These are phyloP conservation scores for Globisporangium polare DNA, from an alignment of 352 stramenopile species.

Conservation along the genomic window DNA sequence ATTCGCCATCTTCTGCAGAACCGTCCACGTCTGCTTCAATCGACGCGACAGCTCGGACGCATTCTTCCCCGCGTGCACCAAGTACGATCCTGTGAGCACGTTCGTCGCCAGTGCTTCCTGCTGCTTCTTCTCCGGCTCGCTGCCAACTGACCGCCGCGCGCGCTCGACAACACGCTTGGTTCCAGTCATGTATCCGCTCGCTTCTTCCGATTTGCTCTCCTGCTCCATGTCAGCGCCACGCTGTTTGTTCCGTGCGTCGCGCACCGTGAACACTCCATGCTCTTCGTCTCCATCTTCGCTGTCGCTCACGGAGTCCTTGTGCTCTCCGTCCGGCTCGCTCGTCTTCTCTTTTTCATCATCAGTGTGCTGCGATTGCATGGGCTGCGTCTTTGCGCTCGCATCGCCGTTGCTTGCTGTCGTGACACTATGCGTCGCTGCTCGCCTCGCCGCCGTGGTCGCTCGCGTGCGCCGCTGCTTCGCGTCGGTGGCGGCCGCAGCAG, in stretches of 20 bases:
- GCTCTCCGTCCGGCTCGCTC: not conserved
- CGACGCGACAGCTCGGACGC: conserved; percentile 38
- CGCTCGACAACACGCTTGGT: not conserved
- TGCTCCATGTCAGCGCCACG: not conserved
- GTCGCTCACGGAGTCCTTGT: not conserved
- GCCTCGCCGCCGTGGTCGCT: conserved; percentile 11
- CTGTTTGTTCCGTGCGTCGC: not conserved
- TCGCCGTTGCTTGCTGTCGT: not conserved
- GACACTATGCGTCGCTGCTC: not conserved
- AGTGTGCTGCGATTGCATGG: not conserved
- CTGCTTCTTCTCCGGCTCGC: conserved; percentile 9
- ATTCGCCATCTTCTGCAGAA: conserved; percentile 37
- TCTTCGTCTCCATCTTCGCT: not conserved
- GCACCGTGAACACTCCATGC: not conserved
- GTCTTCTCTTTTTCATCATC: not conserved
- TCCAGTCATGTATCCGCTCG: not conserved
- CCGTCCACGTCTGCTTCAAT: conserved; percentile 49
- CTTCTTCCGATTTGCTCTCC: not conserved
- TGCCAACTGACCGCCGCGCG: conserved; percentile 2
- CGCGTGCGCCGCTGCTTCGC: conserved; percentile 11
- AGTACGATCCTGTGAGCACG: conserved; percentile 18
- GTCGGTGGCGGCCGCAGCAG: not conserved
- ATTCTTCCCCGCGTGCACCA: conserved; percentile 28
- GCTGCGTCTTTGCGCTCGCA: not conserved
- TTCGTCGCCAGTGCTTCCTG: not conserved